Conservation (phyloP, 345 rosid species). For the Eucalyptus brandiana region DNA sequence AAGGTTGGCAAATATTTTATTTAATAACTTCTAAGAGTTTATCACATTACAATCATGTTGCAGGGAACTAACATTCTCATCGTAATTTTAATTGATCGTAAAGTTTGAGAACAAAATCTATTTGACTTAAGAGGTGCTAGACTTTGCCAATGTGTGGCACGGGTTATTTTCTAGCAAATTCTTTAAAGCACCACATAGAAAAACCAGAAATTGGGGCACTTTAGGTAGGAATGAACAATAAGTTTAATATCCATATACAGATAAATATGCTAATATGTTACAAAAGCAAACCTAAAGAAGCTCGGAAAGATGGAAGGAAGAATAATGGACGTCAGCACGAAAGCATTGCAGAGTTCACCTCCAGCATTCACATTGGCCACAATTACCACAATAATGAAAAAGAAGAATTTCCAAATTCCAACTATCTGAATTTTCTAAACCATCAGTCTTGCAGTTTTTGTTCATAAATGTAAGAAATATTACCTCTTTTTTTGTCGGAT, state of each 20-base stretch:
- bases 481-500: slow-evolving; percentile 96
- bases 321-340: not conserved
- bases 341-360: not conserved
- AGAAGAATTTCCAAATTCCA: not conserved
- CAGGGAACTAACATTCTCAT: not conserved
- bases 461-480: not conserved
- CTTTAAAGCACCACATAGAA: not conserved
- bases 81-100: not conserved
- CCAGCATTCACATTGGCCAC: not conserved
- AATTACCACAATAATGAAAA: not conserved
- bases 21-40: not conserved
- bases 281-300: not conserved
- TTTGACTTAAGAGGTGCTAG: not conserved
- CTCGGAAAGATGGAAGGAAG: not conserved
- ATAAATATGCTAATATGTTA: not conserved
- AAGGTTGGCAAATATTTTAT: not conserved
- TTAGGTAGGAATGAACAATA: not conserved
- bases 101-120: not conserved
- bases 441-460: not conserved
- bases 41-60: not conserved
- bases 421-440: not conserved
- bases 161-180: not conserved
- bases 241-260: not conserved
- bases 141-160: not conserved
- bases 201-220: not conserved